Percentiles rank a stretch among this genome's conserved stretches.
These are phyloP conservation scores for Boletus vinaceobasis DNA, from an alignment of 768 basidiomycete species.

Conservation along the genomic window DNA sequence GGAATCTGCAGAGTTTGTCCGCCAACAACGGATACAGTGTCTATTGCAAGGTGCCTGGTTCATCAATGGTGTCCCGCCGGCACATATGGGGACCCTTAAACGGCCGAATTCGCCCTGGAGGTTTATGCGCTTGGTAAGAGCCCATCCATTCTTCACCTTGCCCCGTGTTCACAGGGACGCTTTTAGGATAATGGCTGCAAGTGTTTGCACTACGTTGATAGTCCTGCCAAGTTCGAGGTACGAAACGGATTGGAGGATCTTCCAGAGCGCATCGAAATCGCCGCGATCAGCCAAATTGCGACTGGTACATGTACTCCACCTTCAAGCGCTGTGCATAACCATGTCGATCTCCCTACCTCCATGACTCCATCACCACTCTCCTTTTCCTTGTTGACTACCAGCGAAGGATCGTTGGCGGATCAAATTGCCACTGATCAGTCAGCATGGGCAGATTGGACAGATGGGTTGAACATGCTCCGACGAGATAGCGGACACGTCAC, in stretches of 20 bases:
- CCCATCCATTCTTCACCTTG: not conserved
- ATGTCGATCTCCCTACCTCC: slow-evolving; percentile 56
- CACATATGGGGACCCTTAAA: slow-evolving; percentile 41
- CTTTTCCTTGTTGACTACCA: slow-evolving; percentile 70
- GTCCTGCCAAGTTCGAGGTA: slow-evolving; percentile 72
- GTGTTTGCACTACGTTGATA: slow-evolving; percentile 84
- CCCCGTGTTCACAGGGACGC: not conserved
- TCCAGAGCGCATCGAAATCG: slow-evolving; percentile 80
- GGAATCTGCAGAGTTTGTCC: slow-evolving; percentile 87
- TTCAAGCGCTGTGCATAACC: slow-evolving; percentile 60
- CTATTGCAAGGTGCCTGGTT: slow-evolving; percentile 92
- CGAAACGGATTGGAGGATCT: slow-evolving; percentile 83
- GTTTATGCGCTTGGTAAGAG: slow-evolving; percentile 76
- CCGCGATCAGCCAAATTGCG: slow-evolving; percentile 74
- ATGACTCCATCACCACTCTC: slow-evolving; percentile 63
- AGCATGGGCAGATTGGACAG: slow-evolving; percentile 92
- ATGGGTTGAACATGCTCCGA: slow-evolving; percentile 85
- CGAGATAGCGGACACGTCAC: slow-evolving; percentile 79
- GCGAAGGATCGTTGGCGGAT: slow-evolving; percentile 72
- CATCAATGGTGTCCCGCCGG: slow-evolving; percentile 65
- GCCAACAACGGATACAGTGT: slow-evolving; percentile 85
- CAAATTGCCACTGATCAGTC: slow-evolving; percentile 74
- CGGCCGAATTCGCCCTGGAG: slow-evolving; percentile 72
- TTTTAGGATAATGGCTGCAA: slow-evolving; percentile 73
- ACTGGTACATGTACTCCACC: slow-evolving; percentile 71